Evolutionary conservation across 1,139 yeast species (phyloP), one percentile per base, ranked within the genome.

Genomic region (Chernovozyma sophiae-reginae): DNA sequence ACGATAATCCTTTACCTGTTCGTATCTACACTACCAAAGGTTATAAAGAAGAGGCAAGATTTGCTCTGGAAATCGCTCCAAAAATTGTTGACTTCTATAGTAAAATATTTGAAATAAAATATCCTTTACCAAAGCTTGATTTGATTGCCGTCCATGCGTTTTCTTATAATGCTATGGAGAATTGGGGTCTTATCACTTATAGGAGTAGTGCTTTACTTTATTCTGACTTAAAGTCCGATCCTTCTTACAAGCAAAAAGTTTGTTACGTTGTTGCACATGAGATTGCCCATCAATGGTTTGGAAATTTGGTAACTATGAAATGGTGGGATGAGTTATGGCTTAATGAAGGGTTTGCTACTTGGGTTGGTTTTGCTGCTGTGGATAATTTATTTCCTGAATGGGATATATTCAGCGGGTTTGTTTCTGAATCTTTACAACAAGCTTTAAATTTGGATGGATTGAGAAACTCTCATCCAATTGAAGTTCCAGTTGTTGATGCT

Each of bases 241-340:
- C 58, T 17, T 51, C 61, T 34, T 69, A 72, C 36, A 61, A 69
- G 44, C 71, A 73, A 52, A 72, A 72, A 48, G 80, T 77, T 26
- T 72, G 80, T 11, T 77, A 77, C 44, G 81, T 77, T n/a, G 77
- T 77, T 20, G 72, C 77, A 47, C 82, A 77, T 52, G 82, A 77
- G 53, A 59, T 76, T 44, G 81, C 81, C n/a, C 82, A 77, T 57
- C 81, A 77, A 50, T 77, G 81, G 81, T 77, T 77, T 48, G 82
- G 82, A 42, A 72, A 77, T 49, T 70, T 74, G 55, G 79, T 76
- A 40, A 77, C 82, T 32, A 77, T 77, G 81, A 70, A 74, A 47
- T 77, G 76, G 71, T 77, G 82, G 82, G 79, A 77, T 42, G 81
- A 76, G 41, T 62, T 77, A 45, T 77, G 81, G 81, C 65, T 77